Evolutionary conservation across 176 grass and related monocot genomes (phyloP), one percentile per base, ranked within the genome.

Genomic region (Aegilops umbellulata): DNA sequence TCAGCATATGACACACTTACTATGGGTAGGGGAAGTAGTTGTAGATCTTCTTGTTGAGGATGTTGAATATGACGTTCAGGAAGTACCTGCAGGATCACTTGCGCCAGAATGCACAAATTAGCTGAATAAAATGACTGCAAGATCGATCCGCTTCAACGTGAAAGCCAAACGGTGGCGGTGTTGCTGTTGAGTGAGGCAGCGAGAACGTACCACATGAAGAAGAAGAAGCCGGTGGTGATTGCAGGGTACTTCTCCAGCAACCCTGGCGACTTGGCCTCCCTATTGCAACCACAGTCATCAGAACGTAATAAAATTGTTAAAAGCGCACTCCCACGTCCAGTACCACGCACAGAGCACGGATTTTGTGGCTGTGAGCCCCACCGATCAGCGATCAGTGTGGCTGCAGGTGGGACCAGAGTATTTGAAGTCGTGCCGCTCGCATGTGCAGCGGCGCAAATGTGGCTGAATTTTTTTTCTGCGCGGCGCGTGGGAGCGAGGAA

Each of bases 31-130:
- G 97, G 80, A 99, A 99, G 82, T 99, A 99, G 77, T 99, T 96
- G 89, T 99, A 99, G 66, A 99, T 99, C 85, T 94, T 99, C 87
- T 99, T 99, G 88, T 99, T 99, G 72, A 99, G 84, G 89, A 99
- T 99, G 97, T 99, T 99, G 79, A 99, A 99, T 64, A 99, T 94
- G 17, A 99, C 97, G 66, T 99, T 99, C 84, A 99, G 78, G 90
- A 99, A 99, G 76, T 99, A 99, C 97, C 97, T 99, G 88, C 78
- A 78, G 44, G 26, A 29, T 16, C 67, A 89, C 6, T 80, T 60
- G 22, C 23, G 60, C 10, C 78, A 41, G 71, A 60, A n/a, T 25
- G 74, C 66, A 65, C 82, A 42, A 3, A 80, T 87, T 72, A 80
- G 31, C 39, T 20, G 68, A 51, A 10, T 58, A 26, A 69, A 65